Evolutionary conservation across 768 basidiomycete genomes (phyloP).

Genomic region (Saitozyma sp.): DNA sequence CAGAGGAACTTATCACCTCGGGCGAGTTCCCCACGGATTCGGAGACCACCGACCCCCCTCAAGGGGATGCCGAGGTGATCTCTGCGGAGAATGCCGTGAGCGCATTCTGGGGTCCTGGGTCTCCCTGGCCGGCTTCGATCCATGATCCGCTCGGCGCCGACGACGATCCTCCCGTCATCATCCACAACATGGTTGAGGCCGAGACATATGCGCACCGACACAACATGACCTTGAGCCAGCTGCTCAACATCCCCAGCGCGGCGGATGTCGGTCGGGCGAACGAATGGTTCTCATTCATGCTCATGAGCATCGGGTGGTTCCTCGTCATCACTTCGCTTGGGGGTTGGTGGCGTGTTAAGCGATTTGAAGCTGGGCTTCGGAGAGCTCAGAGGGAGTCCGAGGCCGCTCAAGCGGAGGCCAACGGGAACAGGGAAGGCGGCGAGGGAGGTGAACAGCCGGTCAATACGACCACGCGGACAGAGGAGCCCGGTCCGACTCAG

Average conservation of each 20-base stretch:
- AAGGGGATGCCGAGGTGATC: constrained; percentile 26
- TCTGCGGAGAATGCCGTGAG: constrained; percentile 42
- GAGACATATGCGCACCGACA: constrained; percentile 38
- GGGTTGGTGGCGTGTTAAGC: constrained; percentile 58
- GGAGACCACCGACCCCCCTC: constrained; percentile 14
- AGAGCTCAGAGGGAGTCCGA: constrained; percentile 37
- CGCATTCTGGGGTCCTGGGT: constrained; percentile 35
- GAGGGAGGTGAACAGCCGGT: neutral
- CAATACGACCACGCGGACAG: neutral
- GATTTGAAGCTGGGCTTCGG: constrained; percentile 42
- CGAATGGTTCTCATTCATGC: constrained; percentile 86
- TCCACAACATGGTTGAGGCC: constrained; percentile 42
- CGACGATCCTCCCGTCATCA: constrained; percentile 27
- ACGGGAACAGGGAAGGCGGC: constrained; percentile 21
- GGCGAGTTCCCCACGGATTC: constrained; percentile 45
- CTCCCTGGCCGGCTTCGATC: constrained; percentile 36
- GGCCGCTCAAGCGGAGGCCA: constrained; percentile 36
- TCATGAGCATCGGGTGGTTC: constrained; percentile 93
- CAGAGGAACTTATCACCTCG: constrained; percentile 47
- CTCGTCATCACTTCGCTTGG: constrained; percentile 78
- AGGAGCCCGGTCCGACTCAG: constrained; percentile 17
- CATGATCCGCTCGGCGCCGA: constrained; percentile 18
- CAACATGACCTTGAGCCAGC: constrained; percentile 43
- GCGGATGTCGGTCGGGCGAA: constrained; percentile 57
- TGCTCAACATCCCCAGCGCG: constrained; percentile 41